Base-by-base conservation (phyloP, 73 alveolate genomes). In the Stentor coeruleus region DNA sequence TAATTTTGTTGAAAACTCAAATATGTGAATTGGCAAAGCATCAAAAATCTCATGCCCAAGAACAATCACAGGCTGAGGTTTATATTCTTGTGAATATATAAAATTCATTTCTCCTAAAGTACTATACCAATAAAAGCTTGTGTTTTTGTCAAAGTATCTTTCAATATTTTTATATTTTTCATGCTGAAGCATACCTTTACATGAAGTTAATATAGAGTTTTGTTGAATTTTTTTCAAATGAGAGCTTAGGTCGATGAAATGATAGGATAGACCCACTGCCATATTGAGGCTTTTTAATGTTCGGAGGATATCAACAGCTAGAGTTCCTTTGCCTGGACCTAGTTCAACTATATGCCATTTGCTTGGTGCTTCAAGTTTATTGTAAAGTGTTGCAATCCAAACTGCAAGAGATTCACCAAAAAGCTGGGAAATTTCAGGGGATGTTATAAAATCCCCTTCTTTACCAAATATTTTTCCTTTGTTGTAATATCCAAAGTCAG, bases 21-120 rank as follows among this genome's bases (percentile, higher is more conserved):
- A 94, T 80, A 87, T 82, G 81, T 94, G 84, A 20, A 92, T 81
- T 3, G 98, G 97, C 3, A 94, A 88, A 35, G 98, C 98, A 92
- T 94, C 98, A 85, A 88, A 94, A 42, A 94, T 87, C 74, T 94
- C 98, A 85, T 94, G 98, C 3, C 97, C 98, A n/a, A 94, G 31
- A 57, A 94, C 79, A 20, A 94, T 49, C 55, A 88, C 86, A 3
- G 98, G 98, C 30, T 85, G 72, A 77, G 82, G 77, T 59, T 75
- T 35, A 55, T 58, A 35, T 38, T 15, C 40, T 49, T 41, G 38
- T 38, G 38, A 35, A 39, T 55, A 11, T 58, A 58, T 35, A 59
- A 49, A 26, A 59, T 39, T 66, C 74, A 59, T 58, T 89, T 87
- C 39, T 38, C 79, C 85, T 31, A 59, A 28, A 33, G 37, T 1